Evolutionary conservation across 192 early-diverging fungal species (phyloP).

Genomic region (Linnemannia hyalina): DNA sequence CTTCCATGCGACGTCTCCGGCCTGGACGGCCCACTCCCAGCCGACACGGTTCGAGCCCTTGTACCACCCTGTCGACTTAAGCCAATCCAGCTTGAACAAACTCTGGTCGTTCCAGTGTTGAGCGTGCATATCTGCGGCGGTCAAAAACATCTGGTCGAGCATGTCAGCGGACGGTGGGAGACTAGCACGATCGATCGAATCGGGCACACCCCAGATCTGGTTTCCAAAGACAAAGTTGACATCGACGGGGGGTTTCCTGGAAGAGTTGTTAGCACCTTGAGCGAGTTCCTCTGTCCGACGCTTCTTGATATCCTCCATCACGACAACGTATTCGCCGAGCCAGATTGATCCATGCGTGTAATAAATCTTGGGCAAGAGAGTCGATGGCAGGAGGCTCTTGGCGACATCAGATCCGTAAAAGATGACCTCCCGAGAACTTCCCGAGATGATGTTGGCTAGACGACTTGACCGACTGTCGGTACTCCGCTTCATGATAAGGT

Average conservation of each 20-base stretch:
- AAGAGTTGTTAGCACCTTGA: neutral
- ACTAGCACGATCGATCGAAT: conserved; percentile 5
- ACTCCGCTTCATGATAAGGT: conserved; percentile 41
- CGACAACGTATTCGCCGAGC: conserved; percentile 41
- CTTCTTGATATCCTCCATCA: conserved; percentile 46
- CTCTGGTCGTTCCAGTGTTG: conserved; percentile 43
- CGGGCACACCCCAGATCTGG: conserved; percentile 40
- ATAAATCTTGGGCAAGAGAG: conserved; percentile 30
- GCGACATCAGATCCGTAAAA: conserved; percentile 37
- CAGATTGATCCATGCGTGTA: conserved; percentile 27
- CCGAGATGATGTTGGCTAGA: conserved; percentile 32
- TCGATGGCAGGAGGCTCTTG: conserved; percentile 17
- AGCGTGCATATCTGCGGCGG: conserved; percentile 31
- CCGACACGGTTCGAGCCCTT: conserved; percentile 5
- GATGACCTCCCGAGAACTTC: conserved; percentile 29
- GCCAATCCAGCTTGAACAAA: conserved; percentile 14
- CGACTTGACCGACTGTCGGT: conserved; percentile 1
- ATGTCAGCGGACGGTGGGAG: conserved; percentile 6
- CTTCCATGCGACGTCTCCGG: conserved; percentile 14
- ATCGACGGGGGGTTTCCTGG: conserved; percentile 17
- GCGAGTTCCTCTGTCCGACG: neutral
- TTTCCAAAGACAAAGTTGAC: conserved; percentile 50
- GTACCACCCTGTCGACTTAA: conserved; percentile 35
- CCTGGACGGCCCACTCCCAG: conserved; percentile 38
- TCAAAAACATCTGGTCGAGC: conserved; percentile 41